phyloP scores from a whole-genome alignment of 805 yeast genomes.

The Candida morakotiae region DNA sequence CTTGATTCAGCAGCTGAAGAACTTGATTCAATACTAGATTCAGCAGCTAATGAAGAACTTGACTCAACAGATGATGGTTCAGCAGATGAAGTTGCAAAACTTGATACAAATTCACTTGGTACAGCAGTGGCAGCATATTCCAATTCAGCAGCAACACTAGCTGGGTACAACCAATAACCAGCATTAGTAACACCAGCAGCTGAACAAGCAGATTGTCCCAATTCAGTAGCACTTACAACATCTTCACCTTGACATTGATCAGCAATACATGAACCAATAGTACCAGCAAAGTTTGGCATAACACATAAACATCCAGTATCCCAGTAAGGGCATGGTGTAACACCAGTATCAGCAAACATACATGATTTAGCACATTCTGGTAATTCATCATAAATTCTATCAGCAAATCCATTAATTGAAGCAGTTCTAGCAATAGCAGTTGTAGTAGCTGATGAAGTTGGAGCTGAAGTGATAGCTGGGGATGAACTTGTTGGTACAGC shows the following conservation, averaged over 20 bases:
- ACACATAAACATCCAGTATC: constrained; percentile 44
- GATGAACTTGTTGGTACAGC: constrained; percentile 9
- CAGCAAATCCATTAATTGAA: constrained; percentile 36
- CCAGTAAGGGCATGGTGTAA: constrained; percentile 35
- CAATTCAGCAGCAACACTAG: constrained; percentile 11
- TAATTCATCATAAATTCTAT: constrained; percentile 17
- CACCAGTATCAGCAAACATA: constrained; percentile 23
- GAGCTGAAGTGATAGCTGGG: background rate
- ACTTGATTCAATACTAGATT: background rate
- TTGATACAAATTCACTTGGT: constrained; percentile 3
- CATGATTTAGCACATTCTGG: constrained; percentile 43
- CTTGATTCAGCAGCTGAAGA: constrained; percentile 6
- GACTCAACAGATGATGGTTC: constrained; percentile 6
- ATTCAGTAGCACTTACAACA: constrained; percentile 23
- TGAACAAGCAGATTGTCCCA: constrained; percentile 23
- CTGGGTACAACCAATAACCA: constrained; percentile 27
- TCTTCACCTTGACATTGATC: constrained; percentile 29
- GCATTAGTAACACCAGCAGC: constrained; percentile 17
- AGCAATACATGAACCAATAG: constrained; percentile 35
- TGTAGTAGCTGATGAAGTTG: constrained; percentile 2
- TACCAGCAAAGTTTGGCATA: constrained; percentile 29
- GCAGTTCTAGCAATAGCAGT: constrained; percentile 41
- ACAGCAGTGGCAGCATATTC: constrained; percentile 17
- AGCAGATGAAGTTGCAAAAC: background rate
- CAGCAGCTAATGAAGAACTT: background rate